Conservation (phyloP, 345 rosid genomes). For the Melastoma malabathricum region DNA sequence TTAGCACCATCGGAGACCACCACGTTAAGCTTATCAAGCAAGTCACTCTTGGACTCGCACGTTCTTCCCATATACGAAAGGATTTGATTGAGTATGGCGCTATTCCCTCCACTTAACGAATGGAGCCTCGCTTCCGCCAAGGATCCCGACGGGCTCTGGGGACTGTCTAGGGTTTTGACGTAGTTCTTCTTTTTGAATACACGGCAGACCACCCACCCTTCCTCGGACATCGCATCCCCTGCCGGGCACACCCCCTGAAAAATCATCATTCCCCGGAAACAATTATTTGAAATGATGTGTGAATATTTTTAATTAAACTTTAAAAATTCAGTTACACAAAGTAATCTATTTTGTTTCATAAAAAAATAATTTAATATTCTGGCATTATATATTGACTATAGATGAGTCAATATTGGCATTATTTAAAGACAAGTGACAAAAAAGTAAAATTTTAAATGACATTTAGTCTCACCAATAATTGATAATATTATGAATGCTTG, state of each 20-base stretch:
- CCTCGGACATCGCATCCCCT: slow-evolving; percentile 31
- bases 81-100: slow-evolving; percentile 34
- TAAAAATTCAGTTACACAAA: too few species aligned
- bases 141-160: slow-evolving; percentile 27
- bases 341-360: too few species aligned
- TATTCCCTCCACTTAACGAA: slow-evolving; percentile 11
- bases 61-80: slow-evolving; percentile 35
- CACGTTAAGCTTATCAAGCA: slow-evolving; percentile 6
- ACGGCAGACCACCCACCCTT: slow-evolving; percentile 97
- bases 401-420: too few species aligned
- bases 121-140: slow-evolving; percentile 33
- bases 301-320: too few species aligned
- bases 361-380: neutral
- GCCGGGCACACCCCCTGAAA: neutral
- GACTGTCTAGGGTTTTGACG: slow-evolving; percentile 73
- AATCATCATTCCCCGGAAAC: too few species aligned
- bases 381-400: too few species aligned
- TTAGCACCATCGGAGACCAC: slow-evolving; percentile 4
- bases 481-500: too few species aligned
- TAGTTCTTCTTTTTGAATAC: slow-evolving; percentile 88
- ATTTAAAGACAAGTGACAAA: too few species aligned
- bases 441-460: too few species aligned
- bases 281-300: too few species aligned
- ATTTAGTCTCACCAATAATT: too few species aligned
- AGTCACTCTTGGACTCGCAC: slow-evolving; percentile 26